These are phyloP conservation scores for Claviceps spartinae DNA, from an alignment of 2,329 filamentous ascomycete genomes.

Conservation along the genomic window DNA sequence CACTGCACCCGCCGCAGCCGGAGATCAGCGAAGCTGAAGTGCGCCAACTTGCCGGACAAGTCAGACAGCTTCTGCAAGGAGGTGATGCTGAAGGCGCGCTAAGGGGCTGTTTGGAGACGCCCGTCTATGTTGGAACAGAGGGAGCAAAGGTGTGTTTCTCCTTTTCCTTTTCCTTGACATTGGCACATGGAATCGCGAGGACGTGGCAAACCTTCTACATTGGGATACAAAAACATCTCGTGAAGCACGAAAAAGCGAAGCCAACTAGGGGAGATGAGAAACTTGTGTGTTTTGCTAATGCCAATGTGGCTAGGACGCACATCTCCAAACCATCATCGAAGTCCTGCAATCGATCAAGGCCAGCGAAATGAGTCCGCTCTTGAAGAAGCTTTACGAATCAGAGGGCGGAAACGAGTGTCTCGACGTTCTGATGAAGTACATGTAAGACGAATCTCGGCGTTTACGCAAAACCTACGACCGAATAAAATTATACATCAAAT, in stretches of 20 bases:
- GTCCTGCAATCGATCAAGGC: constrained; percentile 93
- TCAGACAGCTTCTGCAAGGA: constrained; percentile 74
- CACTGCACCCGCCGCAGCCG: constrained; percentile 63
- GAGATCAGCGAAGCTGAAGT: constrained; percentile 67
- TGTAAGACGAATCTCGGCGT: constrained; percentile 37
- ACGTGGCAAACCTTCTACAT: neutral
- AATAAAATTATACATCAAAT: too few relatives aligned
- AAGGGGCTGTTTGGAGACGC: constrained; percentile 69
- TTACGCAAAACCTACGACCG: neutral
- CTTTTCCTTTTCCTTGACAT: neutral
- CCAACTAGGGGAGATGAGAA: too few relatives aligned
- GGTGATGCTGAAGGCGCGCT: constrained; percentile 82
- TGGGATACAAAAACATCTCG: neutral
- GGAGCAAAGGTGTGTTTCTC: constrained; percentile 36
- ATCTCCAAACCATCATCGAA: constrained; percentile 79
- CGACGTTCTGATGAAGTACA: constrained; percentile 95
- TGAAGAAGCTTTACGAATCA: constrained; percentile 66
- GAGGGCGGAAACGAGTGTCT: constrained; percentile 72
- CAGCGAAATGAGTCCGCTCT: constrained; percentile 82
- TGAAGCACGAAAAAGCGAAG: too few relatives aligned
- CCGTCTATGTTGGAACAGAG: constrained; percentile 55
- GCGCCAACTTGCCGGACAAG: constrained; percentile 63
- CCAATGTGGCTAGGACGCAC: constrained; percentile 49
- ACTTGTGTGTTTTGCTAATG: neutral
- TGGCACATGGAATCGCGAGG: neutral